Percentiles rank a stretch among this genome's conserved stretches.
Conservation (phyloP, 768 basidiomycete genomes). For the Auricularia auricula-judae region DNA sequence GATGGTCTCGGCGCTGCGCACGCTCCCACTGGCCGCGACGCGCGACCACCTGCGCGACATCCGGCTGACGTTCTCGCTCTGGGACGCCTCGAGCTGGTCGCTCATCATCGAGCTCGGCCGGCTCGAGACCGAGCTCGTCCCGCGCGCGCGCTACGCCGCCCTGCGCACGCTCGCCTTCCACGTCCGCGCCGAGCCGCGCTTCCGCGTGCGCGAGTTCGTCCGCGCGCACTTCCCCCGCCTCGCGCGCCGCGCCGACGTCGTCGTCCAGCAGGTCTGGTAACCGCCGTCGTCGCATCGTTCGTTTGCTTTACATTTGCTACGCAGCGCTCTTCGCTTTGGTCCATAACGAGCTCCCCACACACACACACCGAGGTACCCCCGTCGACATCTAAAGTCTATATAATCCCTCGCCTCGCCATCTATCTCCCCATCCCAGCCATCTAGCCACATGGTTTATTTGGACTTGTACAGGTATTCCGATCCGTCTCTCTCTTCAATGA, state of each 20-base stretch:
- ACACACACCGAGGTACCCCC: too few species aligned
- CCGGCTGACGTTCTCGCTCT: neutral
- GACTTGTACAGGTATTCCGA: too few species aligned
- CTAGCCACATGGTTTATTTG: too few species aligned
- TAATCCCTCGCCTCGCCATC: too few species aligned
- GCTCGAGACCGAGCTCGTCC: neutral
- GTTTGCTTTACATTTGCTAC: too few species aligned
- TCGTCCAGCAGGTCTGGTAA: constrained; percentile 1
- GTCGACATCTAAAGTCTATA: too few species aligned
- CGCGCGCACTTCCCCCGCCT: neutral
- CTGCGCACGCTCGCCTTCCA: neutral
- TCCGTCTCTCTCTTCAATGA: too few species aligned
- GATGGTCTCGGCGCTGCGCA: neutral
- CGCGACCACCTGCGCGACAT: neutral
- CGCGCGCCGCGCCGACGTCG: neutral
- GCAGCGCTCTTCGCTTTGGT: too few species aligned
- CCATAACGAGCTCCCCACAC: too few species aligned
- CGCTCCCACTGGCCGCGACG: neutral
- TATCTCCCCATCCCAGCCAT: too few species aligned
- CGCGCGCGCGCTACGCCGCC: neutral
- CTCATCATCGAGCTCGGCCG: neutral
- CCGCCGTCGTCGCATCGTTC: too few species aligned
- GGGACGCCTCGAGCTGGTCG: neutral
- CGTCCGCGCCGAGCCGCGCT: neutral
- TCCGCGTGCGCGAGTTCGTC: neutral